Percentiles rank a stretch among this genome's conserved stretches.
phyloP scores from a whole-genome alignment of 495 filamentous ascomycete genomes.

The Penicillium atrosanguineum region DNA sequence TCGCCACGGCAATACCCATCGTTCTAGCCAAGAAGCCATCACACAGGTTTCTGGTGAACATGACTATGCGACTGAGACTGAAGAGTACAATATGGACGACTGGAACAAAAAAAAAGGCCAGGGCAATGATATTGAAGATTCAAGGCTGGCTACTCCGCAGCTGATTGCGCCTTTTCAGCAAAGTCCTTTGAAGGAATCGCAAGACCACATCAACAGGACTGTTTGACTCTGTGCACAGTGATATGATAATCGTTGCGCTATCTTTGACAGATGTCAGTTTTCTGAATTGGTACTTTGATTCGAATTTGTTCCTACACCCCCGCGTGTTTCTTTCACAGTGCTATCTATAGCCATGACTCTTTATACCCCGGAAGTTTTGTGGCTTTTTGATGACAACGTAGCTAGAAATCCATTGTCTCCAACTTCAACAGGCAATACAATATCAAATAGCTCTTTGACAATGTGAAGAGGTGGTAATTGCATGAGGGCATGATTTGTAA shows the following conservation, averaged over 20 bases:
- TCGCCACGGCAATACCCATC: neutral
- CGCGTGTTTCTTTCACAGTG: neutral
- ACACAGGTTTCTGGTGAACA: conserved; percentile 11
- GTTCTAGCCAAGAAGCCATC: conserved; percentile 24
- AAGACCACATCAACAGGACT: neutral
- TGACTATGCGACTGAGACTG: conserved; percentile 10
- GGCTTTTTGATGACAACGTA: too few species aligned
- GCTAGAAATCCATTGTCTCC: too few species aligned
- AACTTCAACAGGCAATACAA: too few species aligned
- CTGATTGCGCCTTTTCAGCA: neutral
- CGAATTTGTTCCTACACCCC: neutral
- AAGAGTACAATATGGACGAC: conserved; percentile 9
- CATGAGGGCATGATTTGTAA: too few species aligned
- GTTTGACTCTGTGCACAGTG: neutral
- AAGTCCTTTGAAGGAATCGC: neutral
- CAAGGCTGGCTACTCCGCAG: conserved; percentile 6
- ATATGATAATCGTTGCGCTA: neutral
- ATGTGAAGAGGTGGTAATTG: neutral
- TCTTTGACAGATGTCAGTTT: too few species aligned
- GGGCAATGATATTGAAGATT: conserved; percentile 6
- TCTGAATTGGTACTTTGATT: neutral
- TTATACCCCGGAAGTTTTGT: neutral
- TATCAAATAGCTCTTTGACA: neutral
- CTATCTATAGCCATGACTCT: neutral
- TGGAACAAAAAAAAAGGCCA: conserved; percentile 6